Conservation (phyloP, 805 yeast genomes). For the Komagataella kurtzmanii region DNA sequence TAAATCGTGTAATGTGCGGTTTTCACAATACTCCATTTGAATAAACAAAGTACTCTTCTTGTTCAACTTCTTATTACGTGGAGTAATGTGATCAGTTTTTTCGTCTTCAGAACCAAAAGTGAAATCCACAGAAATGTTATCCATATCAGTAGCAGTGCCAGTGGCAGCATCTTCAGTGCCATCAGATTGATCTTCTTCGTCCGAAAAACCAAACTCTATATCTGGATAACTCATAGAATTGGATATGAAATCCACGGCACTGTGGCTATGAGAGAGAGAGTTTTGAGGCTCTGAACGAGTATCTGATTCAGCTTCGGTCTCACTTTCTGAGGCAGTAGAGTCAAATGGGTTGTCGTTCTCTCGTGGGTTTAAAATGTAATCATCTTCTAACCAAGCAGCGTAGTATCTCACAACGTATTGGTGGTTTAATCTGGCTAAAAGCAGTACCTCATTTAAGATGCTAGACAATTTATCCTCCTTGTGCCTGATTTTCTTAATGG, state of each 20-base stretch:
- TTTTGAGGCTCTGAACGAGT: not conserved
- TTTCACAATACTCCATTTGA: constrained; percentile 98
- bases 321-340: constrained; percentile 3
- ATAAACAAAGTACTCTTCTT: constrained; percentile 67
- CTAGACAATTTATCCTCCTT: constrained; percentile 66
- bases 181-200: constrained; percentile 9
- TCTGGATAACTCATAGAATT: constrained; percentile 42
- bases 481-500: constrained; percentile 84
- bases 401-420: constrained; percentile 93
- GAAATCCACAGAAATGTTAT: constrained; percentile 7
- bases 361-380: constrained; percentile 11
- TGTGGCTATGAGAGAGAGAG: constrained; percentile 15
- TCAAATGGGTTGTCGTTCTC: not conserved
- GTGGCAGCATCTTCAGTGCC: constrained; percentile 13
- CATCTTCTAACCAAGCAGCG: constrained; percentile 95
- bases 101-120: constrained; percentile 3
- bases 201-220: constrained; percentile 34
- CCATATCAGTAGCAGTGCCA: constrained; percentile 10
- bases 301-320: not conserved
- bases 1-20: constrained; percentile 74
- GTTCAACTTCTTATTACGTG: constrained; percentile 7
- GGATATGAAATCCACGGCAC: constrained; percentile 55
- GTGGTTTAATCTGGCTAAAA: constrained; percentile 83
- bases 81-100: not conserved
- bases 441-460: constrained; percentile 81